Conservation (phyloP, 148 eudicot species). For the Silene latifolia region DNA sequence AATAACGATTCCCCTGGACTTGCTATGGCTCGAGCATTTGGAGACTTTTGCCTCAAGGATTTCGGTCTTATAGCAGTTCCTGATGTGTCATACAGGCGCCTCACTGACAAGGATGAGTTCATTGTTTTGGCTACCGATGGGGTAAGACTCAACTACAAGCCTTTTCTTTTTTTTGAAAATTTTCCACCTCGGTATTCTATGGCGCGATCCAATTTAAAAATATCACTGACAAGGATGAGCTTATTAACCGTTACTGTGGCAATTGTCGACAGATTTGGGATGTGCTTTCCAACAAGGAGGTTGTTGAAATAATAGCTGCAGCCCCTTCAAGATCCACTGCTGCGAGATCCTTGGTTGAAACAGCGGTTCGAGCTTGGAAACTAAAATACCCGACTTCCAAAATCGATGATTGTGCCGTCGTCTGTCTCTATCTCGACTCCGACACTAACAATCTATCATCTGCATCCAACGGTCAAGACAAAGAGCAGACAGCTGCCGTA, state of each 20-base stretch:
- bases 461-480: slow-evolving; percentile 31
- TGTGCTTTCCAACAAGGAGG: slow-evolving; percentile 84
- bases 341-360: slow-evolving; percentile 61
- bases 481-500: slow-evolving; percentile 27
- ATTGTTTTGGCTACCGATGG: slow-evolving; percentile 87
- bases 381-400: slow-evolving; percentile 79
- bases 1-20: slow-evolving; percentile 81
- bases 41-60: slow-evolving; percentile 92
- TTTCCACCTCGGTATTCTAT: background rate
- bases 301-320: slow-evolving; percentile 63
- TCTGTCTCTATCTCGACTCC: slow-evolving; percentile 75
- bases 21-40: slow-evolving; percentile 96
- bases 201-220: too few relatives aligned
- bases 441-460: slow-evolving; percentile 28
- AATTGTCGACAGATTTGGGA: slow-evolving; percentile 66
- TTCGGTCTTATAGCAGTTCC: slow-evolving; percentile 86
- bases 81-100: slow-evolving; percentile 55
- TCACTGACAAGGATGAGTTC: slow-evolving; percentile 76
- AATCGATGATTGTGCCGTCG: slow-evolving; percentile 90
- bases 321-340: slow-evolving; percentile 52
- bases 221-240: too few relatives aligned
- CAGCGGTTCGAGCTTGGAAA: slow-evolving; percentile 79
- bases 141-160: slow-evolving; percentile 35
- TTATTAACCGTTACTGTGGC: background rate
- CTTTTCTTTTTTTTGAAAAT: background rate